Evolutionary conservation across 176 grass and related monocot genomes (phyloP), one percentile per base, ranked within the genome.

Genomic region (Paspalum vaginatum): DNA sequence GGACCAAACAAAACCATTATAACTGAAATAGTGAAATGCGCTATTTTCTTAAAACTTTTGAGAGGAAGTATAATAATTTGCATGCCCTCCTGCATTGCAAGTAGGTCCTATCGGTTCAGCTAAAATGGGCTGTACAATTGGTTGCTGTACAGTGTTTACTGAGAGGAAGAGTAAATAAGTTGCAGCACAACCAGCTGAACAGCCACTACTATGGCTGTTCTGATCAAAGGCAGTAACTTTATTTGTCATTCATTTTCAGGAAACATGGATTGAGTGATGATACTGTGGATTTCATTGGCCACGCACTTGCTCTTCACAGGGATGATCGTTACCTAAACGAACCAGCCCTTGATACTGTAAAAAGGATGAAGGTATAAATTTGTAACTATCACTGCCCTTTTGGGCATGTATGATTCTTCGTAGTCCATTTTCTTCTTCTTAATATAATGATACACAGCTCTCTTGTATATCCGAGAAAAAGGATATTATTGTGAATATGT

Each of bases 221-320:
- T n/a, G n/a, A n/a, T n/a, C n/a, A n/a, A n/a, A n/a, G n/a, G n/a
- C n/a, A n/a, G 9, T 72, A 72, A 57, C 52, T n/a, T 27, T 78
- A 72, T 65, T 67, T 75, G 37, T 53, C 50, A 22, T 56, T 79
- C 8, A 50, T 72, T 61, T 69, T 78, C 75, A 97, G 89, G 68
- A 97, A 94, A 88, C 75, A 97, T 56, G 94, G 91, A 22, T 74
- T 97, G 59, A 89, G 89, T 83, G 94, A 94, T 55, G 92, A 94
- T 84, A 94, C 94, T 39, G 80, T 94, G 38, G 94, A 94, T 60
- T 97, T 97, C 65, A 92, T 97, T 75, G 94, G 94, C 12, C 94
- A 94, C 69, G 91, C 94, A 4, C 72, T 94, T 52, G 91, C 94
- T 70, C 91, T 97, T 86, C 91, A 97, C 64, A 94, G 94, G 78